Percentiles rank a stretch among this genome's conserved stretches.
Evolutionary conservation across 331 rosid species (phyloP).

Genomic region (Phaseolus coccineus): DNA sequence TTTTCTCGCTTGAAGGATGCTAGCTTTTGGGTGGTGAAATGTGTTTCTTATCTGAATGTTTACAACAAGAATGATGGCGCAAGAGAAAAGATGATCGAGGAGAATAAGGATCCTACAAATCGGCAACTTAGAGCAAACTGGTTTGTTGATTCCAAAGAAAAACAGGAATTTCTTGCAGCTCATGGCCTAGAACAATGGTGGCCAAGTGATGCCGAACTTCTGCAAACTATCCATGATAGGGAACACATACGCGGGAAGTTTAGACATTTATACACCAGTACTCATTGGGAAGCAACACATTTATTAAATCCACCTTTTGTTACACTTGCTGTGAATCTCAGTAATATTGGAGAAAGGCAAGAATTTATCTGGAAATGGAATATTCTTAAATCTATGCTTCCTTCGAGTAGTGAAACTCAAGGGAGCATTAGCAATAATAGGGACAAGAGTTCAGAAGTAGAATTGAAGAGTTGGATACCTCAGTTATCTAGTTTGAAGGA

Average conservation of each 20-base stretch:
- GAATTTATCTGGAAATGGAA: conserved; percentile 69
- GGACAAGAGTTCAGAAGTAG: conserved; percentile 33
- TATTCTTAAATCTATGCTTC: conserved; percentile 69
- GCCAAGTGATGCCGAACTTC: conserved; percentile 77
- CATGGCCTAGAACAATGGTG: conserved; percentile 91
- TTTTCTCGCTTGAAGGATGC: conserved; percentile 50
- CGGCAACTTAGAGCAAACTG: conserved; percentile 50
- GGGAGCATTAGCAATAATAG: conserved; percentile 43
- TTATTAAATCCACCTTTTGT: conserved; percentile 21
- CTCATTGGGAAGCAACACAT: conserved; percentile 19
- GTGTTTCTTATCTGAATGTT: conserved; percentile 71
- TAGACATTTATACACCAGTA: background rate
- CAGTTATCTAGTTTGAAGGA: conserved; percentile 49
- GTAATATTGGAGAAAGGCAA: conserved; percentile 66
- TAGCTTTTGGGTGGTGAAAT: conserved; percentile 55
- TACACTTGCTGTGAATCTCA: conserved; percentile 67
- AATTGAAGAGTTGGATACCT: conserved; percentile 61
- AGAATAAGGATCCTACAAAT: conserved; percentile 51
- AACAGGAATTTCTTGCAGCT: conserved; percentile 79
- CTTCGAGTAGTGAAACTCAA: conserved; percentile 49
- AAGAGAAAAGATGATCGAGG: conserved; percentile 46
- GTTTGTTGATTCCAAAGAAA: conserved; percentile 70
- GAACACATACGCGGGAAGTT: conserved; percentile 58
- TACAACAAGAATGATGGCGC: conserved; percentile 47
- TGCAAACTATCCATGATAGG: conserved; percentile 61